Evolutionary conservation across 441 rosid genomes (phyloP), one percentile per base, ranked within the genome.

Genomic region (Jatropha podagrica): DNA sequence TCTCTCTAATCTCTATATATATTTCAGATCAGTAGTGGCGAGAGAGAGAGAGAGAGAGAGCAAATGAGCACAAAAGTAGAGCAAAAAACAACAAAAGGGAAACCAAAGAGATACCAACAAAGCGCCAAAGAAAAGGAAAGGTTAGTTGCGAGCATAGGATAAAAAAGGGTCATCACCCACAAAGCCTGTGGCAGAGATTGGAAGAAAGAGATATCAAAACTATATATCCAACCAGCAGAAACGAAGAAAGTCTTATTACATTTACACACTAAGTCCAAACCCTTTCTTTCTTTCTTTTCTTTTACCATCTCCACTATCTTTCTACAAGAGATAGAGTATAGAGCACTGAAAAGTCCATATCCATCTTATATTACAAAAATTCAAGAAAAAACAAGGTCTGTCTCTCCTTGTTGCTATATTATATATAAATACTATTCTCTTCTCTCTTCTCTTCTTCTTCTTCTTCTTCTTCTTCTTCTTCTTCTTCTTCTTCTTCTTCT

Each of bases 1-100:
- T 59, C 17, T 37, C 71, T 81, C 79, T 83, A 82, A 78, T 79
- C 80, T 77, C 9, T n/a, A 56, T 54, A 54, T 17, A 17, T 54
- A 54, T 54, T 17, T n/a, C 26, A n/a, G 61, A 56, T 72, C 68
- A 78, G 81, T 56, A 78, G 78, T 77, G 78, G 56, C 48, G 73
- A 12, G 69, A 59, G 69, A 71, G 55, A 68, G 69, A 59, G 69
- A 71, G 55, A 68, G 38, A 23, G 37, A 63, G 12, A 44, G 15
- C 32, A 63, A 44, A 42, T 52, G 46, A 51, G 40, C 44, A 54
- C 65, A 62, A 42, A 56, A 67, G 80, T 14, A 64, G 49, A 71
- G 66, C 65, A 54, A 65, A 65, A 65, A 17, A 23, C 56, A 74
- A 74, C 58, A 69, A 69, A 55, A 52, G 15, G 8, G 15, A 49